phyloP scores from a whole-genome alignment of 1,284 basidiomycete genomes.

The Sphagnurus paluster region DNA sequence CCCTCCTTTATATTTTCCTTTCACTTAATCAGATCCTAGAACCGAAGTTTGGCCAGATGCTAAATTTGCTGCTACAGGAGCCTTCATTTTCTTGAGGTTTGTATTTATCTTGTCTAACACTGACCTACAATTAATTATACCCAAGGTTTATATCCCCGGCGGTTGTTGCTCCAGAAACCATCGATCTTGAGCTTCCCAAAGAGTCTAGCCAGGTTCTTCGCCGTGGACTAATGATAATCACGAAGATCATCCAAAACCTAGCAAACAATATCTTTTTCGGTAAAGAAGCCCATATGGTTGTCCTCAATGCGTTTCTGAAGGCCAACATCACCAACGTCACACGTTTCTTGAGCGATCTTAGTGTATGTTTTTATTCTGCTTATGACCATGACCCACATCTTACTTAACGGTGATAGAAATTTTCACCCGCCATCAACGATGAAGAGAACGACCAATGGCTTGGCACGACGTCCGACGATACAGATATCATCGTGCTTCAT shows the following conservation, averaged over 20 bases:
- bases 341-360: constrained; percentile 79
- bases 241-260: constrained; percentile 89
- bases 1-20: neutral
- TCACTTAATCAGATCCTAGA: constrained; percentile 30
- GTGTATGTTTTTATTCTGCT: constrained; percentile 50
- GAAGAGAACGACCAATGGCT: constrained; percentile 72
- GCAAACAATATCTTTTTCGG: constrained; percentile 93
- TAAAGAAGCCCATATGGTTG: constrained; percentile 84
- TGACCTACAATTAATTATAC: constrained; percentile 7
- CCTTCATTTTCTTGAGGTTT: constrained; percentile 87
- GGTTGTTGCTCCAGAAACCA: constrained; percentile 80
- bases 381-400: neutral
- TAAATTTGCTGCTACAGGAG: constrained; percentile 84
- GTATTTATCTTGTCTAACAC: neutral
- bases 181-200: constrained; percentile 79
- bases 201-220: constrained; percentile 56
- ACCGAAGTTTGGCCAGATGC: constrained; percentile 78
- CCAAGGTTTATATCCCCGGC: constrained; percentile 80
- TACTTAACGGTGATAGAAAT: constrained; percentile 47
- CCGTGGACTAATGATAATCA: constrained; percentile 81
- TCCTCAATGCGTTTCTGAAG: constrained; percentile 77
- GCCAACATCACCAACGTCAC: constrained; percentile 81
- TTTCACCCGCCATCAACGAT: constrained; percentile 44
- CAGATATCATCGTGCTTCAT: constrained; percentile 79
- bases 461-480: constrained; percentile 75